Evolutionary conservation across 768 basidiomycete species (phyloP).

Genomic region (Tulasnella sp.): DNA sequence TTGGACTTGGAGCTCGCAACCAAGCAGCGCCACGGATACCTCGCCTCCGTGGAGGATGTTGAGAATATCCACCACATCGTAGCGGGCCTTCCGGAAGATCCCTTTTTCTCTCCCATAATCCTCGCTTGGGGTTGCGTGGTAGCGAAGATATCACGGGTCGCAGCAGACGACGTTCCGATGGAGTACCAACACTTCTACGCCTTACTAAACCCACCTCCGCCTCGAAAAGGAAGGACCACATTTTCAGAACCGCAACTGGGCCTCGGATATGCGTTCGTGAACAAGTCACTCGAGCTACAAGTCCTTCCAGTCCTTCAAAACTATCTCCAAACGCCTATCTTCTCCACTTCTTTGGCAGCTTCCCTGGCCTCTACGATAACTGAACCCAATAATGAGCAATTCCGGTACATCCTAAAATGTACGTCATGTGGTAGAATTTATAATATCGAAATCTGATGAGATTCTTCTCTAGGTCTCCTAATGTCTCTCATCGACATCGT

Average conservation of each 20-base stretch:
- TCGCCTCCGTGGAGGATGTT: slow-evolving; percentile 51
- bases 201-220: slow-evolving; percentile 15
- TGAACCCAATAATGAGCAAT: slow-evolving; percentile 68
- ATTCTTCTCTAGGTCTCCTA: slow-evolving; percentile 47
- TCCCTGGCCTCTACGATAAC: slow-evolving; percentile 55
- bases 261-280: background rate
- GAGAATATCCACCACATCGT: slow-evolving; percentile 59
- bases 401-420: slow-evolving; percentile 81
- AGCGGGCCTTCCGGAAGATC: slow-evolving; percentile 40
- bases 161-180: slow-evolving; percentile 27
- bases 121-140: slow-evolving; percentile 81
- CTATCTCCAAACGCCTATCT: slow-evolving; percentile 38
- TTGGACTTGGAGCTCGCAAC: slow-evolving; percentile 59
- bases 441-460: background rate
- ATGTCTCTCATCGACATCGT: slow-evolving; percentile 64
- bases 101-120: slow-evolving; percentile 60
- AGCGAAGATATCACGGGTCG: slow-evolving; percentile 42
- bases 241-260: background rate
- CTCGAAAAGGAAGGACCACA: slow-evolving; percentile 8
- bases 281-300: slow-evolving; percentile 5
- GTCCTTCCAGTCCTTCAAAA: slow-evolving; percentile 3
- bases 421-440: slow-evolving; percentile 19
- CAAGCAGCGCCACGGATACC: slow-evolving; percentile 33
- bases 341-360: slow-evolving; percentile 65
- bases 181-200: slow-evolving; percentile 19